Evolutionary conservation across 2,329 filamentous ascomycete genomes (phyloP), one percentile per base, ranked within the genome.

Genomic region (Aspergillus sclerotialis): DNA sequence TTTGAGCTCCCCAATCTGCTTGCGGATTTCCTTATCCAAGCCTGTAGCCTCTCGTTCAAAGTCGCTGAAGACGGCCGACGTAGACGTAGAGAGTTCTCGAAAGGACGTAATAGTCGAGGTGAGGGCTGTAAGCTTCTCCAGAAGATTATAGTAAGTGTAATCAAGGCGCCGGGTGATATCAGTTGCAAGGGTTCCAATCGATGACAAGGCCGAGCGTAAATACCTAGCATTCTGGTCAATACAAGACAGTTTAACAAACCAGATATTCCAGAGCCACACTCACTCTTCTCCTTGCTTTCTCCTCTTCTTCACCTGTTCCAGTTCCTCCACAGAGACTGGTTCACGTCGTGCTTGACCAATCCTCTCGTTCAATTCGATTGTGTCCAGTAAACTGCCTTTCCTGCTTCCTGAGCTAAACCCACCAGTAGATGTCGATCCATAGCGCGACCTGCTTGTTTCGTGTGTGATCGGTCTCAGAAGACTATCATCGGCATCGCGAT

Each of bases 231-330:
- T 13, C n/a, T 17, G 9, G 4, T 34, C 27, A 31, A 32, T 32
- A 32, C 30, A 18, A 19, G 29, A 32, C 17, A 40, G 13, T n/a
- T 13, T 7, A 28, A 16, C 17, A 5, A 4, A 26, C 16, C 24
- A 16, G 2, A 28, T 21, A 30, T 27, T 14, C 6, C 4, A 32
- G 12, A 30, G 80, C 9, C 12, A 28, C 3, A 78, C 81, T 57
- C 78, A 89, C 55, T 79, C 77, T 49, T 88, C 84, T 38, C 80
- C 77, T 54, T 81, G 77, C 59, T 85, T 87, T 82, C 90, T 92
- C 32, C 69, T 68, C 52, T 84, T 77, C 33, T 42, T 58, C 21
- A 57, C 47, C 33, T 46, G 47, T 27, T 57, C 55, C 30, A 67
- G 42, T 35, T 65, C 60, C 15, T 50, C 52, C 49, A 49, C 48